Conservation (phyloP, 2,329 filamentous ascomycete species). For the Coniochaeta ligniaria region DNA sequence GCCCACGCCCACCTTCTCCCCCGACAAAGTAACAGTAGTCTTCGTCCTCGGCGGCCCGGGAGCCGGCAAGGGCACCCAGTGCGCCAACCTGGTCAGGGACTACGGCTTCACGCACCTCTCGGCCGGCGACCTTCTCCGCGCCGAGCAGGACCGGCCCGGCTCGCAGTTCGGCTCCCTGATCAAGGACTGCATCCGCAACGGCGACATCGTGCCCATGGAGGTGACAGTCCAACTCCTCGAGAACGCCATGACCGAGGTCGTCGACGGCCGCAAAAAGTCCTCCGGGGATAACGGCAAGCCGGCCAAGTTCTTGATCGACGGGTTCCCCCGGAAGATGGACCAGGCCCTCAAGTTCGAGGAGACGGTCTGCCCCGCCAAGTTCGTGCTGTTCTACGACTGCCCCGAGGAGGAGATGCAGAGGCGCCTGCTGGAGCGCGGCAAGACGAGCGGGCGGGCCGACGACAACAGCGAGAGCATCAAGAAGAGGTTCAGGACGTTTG, state of each 20-base stretch:
- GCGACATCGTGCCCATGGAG: conserved; percentile 97
- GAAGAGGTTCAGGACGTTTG: conserved; percentile 91
- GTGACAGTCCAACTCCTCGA: conserved; percentile 90
- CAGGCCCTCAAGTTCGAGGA: conserved; percentile 93
- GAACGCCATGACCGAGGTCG: conserved; percentile 76
- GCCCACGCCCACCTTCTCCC: conserved; percentile 63
- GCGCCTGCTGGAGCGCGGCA: conserved; percentile 77
- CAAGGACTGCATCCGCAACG: conserved; percentile 86
- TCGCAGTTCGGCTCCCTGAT: conserved; percentile 91
- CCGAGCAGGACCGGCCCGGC: conserved; percentile 81
- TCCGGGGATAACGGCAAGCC: conserved; percentile 17
- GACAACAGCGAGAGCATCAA: conserved; percentile 94
- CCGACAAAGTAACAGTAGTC: conserved; percentile 76
- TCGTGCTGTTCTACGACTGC: conserved; percentile 93
- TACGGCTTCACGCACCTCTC: conserved; percentile 91
- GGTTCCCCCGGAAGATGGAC: conserved; percentile 96
- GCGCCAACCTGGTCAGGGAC: conserved; percentile 75
- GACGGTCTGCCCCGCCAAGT: conserved; percentile 71
- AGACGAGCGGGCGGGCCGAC: conserved; percentile 85
- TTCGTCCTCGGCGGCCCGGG: conserved; percentile 96
- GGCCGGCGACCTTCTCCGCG: conserved; percentile 86
- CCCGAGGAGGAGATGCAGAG: conserved; percentile 82
- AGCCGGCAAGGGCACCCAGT: conserved; percentile 95
- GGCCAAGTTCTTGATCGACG: conserved; percentile 67
- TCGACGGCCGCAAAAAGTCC: conserved; percentile 37